These are phyloP conservation scores for Pichia inconspicua DNA, from an alignment of 1,139 yeast species.

Conservation along the genomic window DNA sequence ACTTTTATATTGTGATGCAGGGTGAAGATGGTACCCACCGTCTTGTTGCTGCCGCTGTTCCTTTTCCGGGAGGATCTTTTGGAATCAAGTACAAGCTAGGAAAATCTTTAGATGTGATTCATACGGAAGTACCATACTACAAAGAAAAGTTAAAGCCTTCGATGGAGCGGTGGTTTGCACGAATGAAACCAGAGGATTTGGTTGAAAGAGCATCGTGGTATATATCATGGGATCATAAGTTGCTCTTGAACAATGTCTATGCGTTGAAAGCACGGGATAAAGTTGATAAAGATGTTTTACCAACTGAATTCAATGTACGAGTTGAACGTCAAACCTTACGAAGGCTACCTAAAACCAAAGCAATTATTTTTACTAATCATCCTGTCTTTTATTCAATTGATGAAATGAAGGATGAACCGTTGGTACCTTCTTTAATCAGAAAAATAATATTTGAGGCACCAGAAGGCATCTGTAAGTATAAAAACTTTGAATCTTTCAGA, in stretches of 20 bases:
- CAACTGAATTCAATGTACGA: slow-evolving; percentile 41
- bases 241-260: slow-evolving; percentile 48
- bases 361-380: slow-evolving; percentile 52
- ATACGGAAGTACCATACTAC: slow-evolving; percentile 66
- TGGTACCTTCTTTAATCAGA: slow-evolving; percentile 57
- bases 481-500: slow-evolving; percentile 48
- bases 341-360: slow-evolving; percentile 42
- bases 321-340: slow-evolving; percentile 52
- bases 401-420: slow-evolving; percentile 73
- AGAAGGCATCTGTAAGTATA: slow-evolving; percentile 54
- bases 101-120: slow-evolving; percentile 53
- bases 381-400: slow-evolving; percentile 64
- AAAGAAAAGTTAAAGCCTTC: slow-evolving; percentile 56
- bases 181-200: slow-evolving; percentile 49
- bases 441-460: slow-evolving; percentile 63
- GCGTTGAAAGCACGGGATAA: slow-evolving; percentile 37
- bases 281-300: slow-evolving; percentile 29
- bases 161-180: slow-evolving; percentile 69
- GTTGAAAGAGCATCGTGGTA: slow-evolving; percentile 77
- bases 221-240: slow-evolving; percentile 62
- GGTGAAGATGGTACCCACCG: slow-evolving; percentile 55
- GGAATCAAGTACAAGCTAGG: slow-evolving; percentile 56
- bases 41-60: slow-evolving; percentile 66
- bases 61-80: slow-evolving; percentile 73
- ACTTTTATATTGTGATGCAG: slow-evolving; percentile 54